Evolutionary conservation across 129 eudicot species (phyloP).

Genomic region (Apium graveolens): DNA sequence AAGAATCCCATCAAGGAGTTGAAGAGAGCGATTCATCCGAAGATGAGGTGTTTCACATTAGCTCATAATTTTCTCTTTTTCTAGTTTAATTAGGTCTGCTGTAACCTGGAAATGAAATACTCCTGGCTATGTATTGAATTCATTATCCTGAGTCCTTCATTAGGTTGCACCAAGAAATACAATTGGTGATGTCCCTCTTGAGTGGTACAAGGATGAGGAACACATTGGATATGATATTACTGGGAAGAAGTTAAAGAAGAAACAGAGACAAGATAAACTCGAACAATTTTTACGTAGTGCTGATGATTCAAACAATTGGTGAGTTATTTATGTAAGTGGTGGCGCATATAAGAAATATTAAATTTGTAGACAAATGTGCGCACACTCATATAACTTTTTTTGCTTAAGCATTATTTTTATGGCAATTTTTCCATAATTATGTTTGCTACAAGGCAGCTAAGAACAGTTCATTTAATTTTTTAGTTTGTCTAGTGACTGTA

Average conservation of each 20-base stretch:
- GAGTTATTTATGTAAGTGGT: conserved; percentile 15
- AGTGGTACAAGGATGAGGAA: conserved; percentile 95
- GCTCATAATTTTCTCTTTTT: not conserved
- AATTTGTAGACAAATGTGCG: not conserved
- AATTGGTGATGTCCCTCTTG: conserved; percentile 81
- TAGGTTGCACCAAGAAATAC: conserved; percentile 94
- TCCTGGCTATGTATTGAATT: not conserved
- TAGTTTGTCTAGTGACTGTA: not conserved
- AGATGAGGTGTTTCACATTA: conserved; percentile 58
- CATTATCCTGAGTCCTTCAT: not conserved
- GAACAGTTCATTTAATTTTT: not conserved
- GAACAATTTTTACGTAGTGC: conserved; percentile 59
- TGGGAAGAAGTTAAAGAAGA: conserved; percentile 95
- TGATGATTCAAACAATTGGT: conserved; percentile 88
- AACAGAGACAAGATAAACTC: conserved; percentile 71
- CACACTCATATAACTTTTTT: not conserved
- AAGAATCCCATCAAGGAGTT: conserved; percentile 59
- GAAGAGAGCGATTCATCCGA: conserved; percentile 99
- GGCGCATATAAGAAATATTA: not conserved
- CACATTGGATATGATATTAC: conserved; percentile 81
- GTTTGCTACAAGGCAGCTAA: not conserved
- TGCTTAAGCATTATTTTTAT: not conserved
- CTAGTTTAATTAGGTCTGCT: not conserved
- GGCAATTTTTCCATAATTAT: not conserved
- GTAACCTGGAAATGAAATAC: not conserved